Evolutionary conservation across 139 green algal genomes (phyloP).

Genomic region (Chlorella sp.): DNA sequence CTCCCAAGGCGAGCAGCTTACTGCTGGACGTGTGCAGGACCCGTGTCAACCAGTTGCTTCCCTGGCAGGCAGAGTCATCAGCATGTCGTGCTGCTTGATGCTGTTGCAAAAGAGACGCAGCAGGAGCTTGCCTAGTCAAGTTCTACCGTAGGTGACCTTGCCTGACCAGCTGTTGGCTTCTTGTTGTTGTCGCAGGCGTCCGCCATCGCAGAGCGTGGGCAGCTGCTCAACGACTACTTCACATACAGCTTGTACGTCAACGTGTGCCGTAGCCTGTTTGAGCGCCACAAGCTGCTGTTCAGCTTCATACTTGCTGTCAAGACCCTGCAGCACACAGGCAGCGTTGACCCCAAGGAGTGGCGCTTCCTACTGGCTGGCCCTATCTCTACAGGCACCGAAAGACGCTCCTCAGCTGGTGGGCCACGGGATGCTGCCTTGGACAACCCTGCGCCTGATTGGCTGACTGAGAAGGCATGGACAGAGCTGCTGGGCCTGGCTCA

Average conservation of each 20-base stretch:
- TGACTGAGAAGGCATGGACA: slow-evolving; percentile 73
- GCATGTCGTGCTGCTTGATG: too few relatives aligned
- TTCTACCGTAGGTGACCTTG: too few relatives aligned
- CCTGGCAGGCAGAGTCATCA: too few relatives aligned
- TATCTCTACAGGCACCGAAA: slow-evolving; percentile 24
- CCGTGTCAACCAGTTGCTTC: too few relatives aligned
- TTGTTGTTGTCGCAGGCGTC: too few relatives aligned
- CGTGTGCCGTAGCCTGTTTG: slow-evolving; percentile 72
- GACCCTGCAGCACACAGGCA: slow-evolving; percentile 38
- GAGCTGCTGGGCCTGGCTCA: slow-evolving; percentile 62
- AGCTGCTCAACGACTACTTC: slow-evolving; percentile 70
- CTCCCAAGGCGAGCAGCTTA: slow-evolving; percentile 37
- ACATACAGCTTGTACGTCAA: slow-evolving; percentile 77
- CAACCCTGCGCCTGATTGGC: slow-evolving; percentile 66
- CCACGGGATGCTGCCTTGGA: too few relatives aligned
- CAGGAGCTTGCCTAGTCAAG: too few relatives aligned
- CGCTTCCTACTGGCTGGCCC: slow-evolving; percentile 44
- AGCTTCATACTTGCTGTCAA: slow-evolving; percentile 61
- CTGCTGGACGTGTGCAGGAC: too few relatives aligned
- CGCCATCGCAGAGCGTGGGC: slow-evolving; percentile 50
- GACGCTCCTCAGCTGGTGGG: too few relatives aligned
- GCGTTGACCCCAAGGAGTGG: slow-evolving; percentile 61
- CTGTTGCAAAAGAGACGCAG: slow-evolving; percentile 32
- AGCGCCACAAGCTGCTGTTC: slow-evolving; percentile 79
- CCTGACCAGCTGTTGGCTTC: too few relatives aligned